Base-by-base conservation (phyloP, 768 basidiomycete genomes). In the Leucosporidium scottii region DNA sequence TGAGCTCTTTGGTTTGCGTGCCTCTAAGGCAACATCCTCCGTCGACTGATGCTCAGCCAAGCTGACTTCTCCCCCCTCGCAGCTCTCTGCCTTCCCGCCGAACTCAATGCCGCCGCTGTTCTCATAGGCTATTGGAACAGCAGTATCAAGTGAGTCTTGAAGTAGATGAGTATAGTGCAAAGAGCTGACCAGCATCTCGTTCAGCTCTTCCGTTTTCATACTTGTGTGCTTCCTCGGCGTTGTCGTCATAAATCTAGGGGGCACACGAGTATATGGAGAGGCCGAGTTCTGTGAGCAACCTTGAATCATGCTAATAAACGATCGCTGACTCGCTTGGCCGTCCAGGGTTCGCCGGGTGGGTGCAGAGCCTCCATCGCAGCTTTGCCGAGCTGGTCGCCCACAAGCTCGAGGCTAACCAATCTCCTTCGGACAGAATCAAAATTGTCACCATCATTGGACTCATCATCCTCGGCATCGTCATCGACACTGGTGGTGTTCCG, bases 401-500 rank as follows among this genome's bases (percentile, higher is more conserved):
- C 5, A 36, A 36, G 6, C 34, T n/a, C n/a, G n/a, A n/a, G n/a
- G 34, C 34, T 12, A 12, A 36, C 34, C 12, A 36, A 36, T 36
- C 34, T 5, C 34, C 65, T 84, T 84, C n/a, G 65, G 78, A 80
- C 73, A 74, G 51, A 15, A 74, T 76, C 62, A 74, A 73, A 64
- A 64, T 68, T 21, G 23, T 65, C 30, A 65, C 64, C 9, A 57
- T 72, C n/a, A 12, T 75, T n/a, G 75, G 77, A 12, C 74, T 82
- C 28, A 82, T 84, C 73, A 82, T 85, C 70, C 77, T 82, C 64
- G 83, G 81, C 48, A 82, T 93, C 74, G 81, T 93, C 39, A 80
- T 94, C 69, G 90, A 92, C 76, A 85, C 91, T 51, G 93, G 93
- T 70, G 92, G 91, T 66, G 93, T 90, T 3, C 92, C 91, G 0